Conservation (phyloP, 768 basidiomycete species). For the Boletus sensibilis region DNA sequence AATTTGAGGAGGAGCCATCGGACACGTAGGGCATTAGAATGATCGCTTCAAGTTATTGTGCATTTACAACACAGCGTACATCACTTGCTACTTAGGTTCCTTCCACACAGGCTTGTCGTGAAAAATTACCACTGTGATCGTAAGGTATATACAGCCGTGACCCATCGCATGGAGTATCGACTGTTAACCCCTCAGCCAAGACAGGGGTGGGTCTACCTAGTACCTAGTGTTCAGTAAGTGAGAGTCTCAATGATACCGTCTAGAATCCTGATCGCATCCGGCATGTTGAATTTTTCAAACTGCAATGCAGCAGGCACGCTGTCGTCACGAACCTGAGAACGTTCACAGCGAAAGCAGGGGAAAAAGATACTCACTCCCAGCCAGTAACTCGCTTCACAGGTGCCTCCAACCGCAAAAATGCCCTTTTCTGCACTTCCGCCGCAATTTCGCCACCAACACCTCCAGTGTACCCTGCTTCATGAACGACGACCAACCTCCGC, state of each 20-base stretch:
- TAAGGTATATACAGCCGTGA: background rate
- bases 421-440: slow-evolving; percentile 86
- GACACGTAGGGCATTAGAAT: slow-evolving; percentile 10
- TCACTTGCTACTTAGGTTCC: background rate
- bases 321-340: slow-evolving; percentile 1
- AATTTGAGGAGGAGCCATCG: slow-evolving; percentile 48
- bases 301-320: slow-evolving; percentile 83
- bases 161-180: background rate
- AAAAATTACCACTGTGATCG: background rate
- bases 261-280: slow-evolving; percentile 79
- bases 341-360: background rate
- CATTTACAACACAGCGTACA: background rate
- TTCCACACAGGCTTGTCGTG: background rate
- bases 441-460: slow-evolving; percentile 91
- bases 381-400: slow-evolving; percentile 85
- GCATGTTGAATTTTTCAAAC: slow-evolving; percentile 91
- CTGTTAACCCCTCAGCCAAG: background rate
- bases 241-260: slow-evolving; percentile 86
- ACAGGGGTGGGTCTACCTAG: background rate
- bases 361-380: slow-evolving; percentile 78
- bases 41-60: background rate
- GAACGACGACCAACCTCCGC: slow-evolving; percentile 83
- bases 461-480: slow-evolving; percentile 85
- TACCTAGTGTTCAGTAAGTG: slow-evolving; percentile 46
- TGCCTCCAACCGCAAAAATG: slow-evolving; percentile 85